A percentile compares a stretch with the other conserved stretches of the same genome.
Evolutionary conservation across 2,329 filamentous ascomycete species (phyloP).

Genomic region (Cladorrhinum sp.): DNA sequence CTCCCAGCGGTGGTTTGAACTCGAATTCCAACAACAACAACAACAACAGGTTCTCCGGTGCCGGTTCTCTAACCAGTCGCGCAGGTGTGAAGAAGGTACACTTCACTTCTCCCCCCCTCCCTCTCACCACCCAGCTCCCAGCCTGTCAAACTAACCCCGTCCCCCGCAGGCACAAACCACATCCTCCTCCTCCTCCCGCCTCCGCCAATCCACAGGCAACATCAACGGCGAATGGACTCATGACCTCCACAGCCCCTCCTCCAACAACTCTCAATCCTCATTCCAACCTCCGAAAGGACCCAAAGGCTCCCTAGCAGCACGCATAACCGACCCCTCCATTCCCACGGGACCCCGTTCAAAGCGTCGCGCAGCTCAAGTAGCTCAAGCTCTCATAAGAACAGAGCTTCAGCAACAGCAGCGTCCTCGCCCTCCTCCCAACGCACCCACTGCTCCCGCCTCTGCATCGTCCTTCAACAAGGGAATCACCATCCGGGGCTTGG

Average conservation of each 20-base stretch:
- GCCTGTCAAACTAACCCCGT: constrained; percentile 35
- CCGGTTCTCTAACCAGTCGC: constrained; percentile 65
- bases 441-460: neutral
- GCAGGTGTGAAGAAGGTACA: constrained; percentile 67
- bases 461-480: constrained; percentile 39
- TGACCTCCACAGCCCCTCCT: constrained; percentile 56
- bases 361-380: constrained; percentile 41
- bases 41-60: constrained; percentile 28
- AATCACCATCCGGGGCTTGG: constrained; percentile 70
- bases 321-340: constrained; percentile 22
- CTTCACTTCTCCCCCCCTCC: neutral
- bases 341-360: constrained; percentile 21
- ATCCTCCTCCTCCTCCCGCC: neutral
- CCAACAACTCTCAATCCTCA: too few relatives aligned
- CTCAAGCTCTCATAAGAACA: constrained; percentile 43
- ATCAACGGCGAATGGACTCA: constrained; percentile 70
- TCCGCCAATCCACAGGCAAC: constrained; percentile 40
- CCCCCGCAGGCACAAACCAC: constrained; percentile 29
- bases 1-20: constrained; percentile 45
- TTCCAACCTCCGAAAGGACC: constrained; percentile 34
- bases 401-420: constrained; percentile 34
- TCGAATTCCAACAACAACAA: constrained; percentile 27
- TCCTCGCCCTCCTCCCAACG: constrained; percentile 1
- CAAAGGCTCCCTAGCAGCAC: constrained; percentile 41
- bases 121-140: constrained; percentile 7